phyloP scores from a whole-genome alignment of 495 filamentous ascomycete genomes.

The Penicillium pancosmium region DNA sequence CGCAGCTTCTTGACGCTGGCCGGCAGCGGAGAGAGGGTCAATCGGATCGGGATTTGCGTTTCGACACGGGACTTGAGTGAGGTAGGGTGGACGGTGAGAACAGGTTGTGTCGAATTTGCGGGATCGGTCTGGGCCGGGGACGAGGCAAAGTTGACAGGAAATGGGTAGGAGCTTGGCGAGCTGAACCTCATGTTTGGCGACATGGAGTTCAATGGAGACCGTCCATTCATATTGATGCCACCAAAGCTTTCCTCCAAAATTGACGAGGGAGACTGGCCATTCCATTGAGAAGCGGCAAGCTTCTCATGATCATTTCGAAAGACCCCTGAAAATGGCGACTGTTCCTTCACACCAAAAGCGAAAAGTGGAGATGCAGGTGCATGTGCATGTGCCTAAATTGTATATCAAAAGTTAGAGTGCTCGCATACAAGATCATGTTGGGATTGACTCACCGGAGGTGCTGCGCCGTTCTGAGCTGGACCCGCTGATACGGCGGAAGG shows the following conservation, averaged over 20 bases:
- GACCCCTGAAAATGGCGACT: conserved; percentile 49
- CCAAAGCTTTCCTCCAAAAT: conserved; percentile 49
- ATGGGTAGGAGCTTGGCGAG: conserved; percentile 34
- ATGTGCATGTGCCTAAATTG: conserved; percentile 19
- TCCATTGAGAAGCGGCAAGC: conserved; percentile 51
- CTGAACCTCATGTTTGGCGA: conserved; percentile 39
- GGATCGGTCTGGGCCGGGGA: conserved; percentile 36
- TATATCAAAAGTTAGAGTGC: conserved; percentile 11
- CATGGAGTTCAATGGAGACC: conserved; percentile 39
- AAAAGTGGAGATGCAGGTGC: conserved; percentile 36
- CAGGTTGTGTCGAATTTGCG: conserved; percentile 34
- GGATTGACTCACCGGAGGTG: conserved; percentile 37
- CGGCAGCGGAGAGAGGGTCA: conserved; percentile 74
- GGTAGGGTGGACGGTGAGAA: conserved; percentile 63
- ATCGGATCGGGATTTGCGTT: conserved; percentile 84
- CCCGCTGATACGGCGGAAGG: conserved; percentile 21
- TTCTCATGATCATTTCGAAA: conserved; percentile 45
- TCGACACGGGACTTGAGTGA: conserved; percentile 88
- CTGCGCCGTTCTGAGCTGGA: conserved; percentile 20
- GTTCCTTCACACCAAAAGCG: conserved; percentile 45
- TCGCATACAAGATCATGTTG: neutral
- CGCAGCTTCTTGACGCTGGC: conserved; percentile 75
- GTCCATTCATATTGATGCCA: conserved; percentile 46
- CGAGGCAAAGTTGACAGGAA: conserved; percentile 39
- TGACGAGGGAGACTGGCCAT: conserved; percentile 56